Evolutionary conservation across 805 yeast genomes (phyloP), one percentile per base, ranked within the genome.

Genomic region (Kodamaea jinghongensis): DNA sequence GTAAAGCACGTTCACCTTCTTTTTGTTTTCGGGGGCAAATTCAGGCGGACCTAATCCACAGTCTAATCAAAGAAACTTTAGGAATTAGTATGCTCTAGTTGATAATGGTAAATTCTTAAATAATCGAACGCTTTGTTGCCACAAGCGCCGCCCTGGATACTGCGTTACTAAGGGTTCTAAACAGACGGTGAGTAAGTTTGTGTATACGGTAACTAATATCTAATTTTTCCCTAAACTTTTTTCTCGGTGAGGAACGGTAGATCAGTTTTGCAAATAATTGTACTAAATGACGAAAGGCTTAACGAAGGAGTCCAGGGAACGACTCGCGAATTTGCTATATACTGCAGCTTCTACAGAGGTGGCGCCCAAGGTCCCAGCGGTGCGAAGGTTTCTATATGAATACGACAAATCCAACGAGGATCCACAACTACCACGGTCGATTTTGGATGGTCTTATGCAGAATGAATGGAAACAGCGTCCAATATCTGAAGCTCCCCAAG

Each of bases 401-500:
- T n/a, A 27, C 6, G 32, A 33, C 28, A 29, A 16, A 9, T 27
- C 16, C 1, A 16, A 22, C 12, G 41, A 30, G 6, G 16, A 28
- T 10, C 11, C 33, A 1, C 30, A 28, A 7, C 25, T 25, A 15
- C 38, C 34, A 36, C 44, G 14, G 16, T 60, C 65, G 10, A 46
- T 50, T 4, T 49, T 63, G 23, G 67, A 63, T 31, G 58, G 46
- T 12, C 45, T 64, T 38, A 48, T 51, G 55, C 57, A 50, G 38
- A 55, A 58, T 27, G 57, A 50, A 38, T 62, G 68, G 68, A 46
- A 49, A 31, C 60, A 59, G 42, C 52, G 49, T 26, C 67, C 66
- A 4, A 38, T 55, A 35, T 43, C 27, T 4, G 38, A 35, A 12
- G 71, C 67, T 1, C 34, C 54, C 7, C 38, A 38, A 5, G 67